phyloP scores from a whole-genome alignment of 208 protist genomes.

The Trypanosoma mega region DNA sequence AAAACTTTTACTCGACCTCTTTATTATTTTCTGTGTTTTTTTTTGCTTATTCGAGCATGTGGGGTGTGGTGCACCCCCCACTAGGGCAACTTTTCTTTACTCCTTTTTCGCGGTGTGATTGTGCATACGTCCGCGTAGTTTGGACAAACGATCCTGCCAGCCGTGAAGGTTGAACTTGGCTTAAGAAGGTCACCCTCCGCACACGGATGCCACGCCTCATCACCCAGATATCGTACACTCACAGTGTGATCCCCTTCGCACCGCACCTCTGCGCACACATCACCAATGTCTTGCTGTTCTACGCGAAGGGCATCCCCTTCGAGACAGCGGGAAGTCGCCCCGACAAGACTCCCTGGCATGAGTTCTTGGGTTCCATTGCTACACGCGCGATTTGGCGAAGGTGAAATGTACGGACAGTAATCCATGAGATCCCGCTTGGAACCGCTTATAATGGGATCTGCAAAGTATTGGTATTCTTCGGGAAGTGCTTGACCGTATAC shows the following conservation, averaged over 20 bases:
- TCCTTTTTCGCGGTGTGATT: neutral
- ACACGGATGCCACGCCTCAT: constrained; percentile 1
- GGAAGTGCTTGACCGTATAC: constrained; percentile 1
- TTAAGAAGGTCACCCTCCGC: neutral
- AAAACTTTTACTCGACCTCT: too few species aligned
- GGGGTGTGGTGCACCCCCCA: too few species aligned
- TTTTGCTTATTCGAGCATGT: too few species aligned
- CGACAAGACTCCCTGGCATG: neutral
- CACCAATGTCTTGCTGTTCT: neutral
- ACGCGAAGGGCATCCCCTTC: neutral
- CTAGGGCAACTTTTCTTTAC: too few species aligned
- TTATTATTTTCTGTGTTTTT: too few species aligned
- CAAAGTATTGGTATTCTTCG: constrained; percentile 7
- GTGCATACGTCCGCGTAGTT: constrained; percentile 6
- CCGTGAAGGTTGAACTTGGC: neutral
- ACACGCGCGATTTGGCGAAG: neutral
- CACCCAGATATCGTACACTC: neutral
- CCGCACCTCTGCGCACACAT: constrained; percentile 8
- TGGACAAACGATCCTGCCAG: constrained; percentile 1
- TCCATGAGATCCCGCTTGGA: neutral
- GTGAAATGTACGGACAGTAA: neutral
- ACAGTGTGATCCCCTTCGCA: neutral
- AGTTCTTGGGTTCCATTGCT: neutral
- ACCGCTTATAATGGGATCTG: constrained; percentile 20
- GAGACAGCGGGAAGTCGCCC: neutral